Conservation (phyloP, 306 rosid genomes). For the Vigna nakashimae region DNA sequence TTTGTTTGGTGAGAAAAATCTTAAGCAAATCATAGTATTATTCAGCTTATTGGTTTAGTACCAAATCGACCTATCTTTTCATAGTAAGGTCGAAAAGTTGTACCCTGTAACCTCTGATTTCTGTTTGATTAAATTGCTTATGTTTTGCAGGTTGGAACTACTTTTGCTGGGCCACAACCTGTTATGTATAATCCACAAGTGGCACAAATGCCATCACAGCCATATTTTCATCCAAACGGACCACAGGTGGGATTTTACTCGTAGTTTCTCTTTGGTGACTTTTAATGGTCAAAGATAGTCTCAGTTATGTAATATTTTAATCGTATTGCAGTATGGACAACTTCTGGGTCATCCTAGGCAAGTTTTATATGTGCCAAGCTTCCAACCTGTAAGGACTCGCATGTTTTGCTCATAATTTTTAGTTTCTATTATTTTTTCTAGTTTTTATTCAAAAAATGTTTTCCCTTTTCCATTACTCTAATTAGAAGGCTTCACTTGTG, state of each 20-base stretch:
- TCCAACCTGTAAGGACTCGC: constrained; percentile 79
- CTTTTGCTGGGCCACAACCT: constrained; percentile 78
- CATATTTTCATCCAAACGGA: constrained; percentile 84
- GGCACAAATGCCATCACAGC: constrained; percentile 77
- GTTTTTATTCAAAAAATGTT: constrained; percentile 15
- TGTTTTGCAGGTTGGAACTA: constrained; percentile 73
- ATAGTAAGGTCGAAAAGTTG: not conserved
- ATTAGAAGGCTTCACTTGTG: constrained; percentile 13
- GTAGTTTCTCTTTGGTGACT: constrained; percentile 21
- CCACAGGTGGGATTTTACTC: constrained; percentile 72
- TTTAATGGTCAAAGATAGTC: not conserved
- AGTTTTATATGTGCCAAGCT: constrained; percentile 74
- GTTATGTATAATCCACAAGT: constrained; percentile 78
- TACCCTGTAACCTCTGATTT: constrained; percentile 23
- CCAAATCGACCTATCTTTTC: constrained; percentile 6
- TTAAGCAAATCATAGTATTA: not conserved
- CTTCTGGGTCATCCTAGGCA: constrained; percentile 85
- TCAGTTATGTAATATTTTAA: constrained; percentile 40
- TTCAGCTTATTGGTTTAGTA: constrained; percentile 6
- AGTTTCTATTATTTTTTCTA: not conserved
- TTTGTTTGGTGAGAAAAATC: constrained; percentile 22
- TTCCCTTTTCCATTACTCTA: constrained; percentile 14
- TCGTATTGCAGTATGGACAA: constrained; percentile 79
- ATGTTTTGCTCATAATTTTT: not conserved
- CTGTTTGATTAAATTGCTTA: constrained; percentile 38